Percentiles rank a stretch among this genome's conserved stretches.
These are phyloP conservation scores for Vachellia collinsii DNA, from an alignment of 306 rosid genomes.

Conservation along the genomic window DNA sequence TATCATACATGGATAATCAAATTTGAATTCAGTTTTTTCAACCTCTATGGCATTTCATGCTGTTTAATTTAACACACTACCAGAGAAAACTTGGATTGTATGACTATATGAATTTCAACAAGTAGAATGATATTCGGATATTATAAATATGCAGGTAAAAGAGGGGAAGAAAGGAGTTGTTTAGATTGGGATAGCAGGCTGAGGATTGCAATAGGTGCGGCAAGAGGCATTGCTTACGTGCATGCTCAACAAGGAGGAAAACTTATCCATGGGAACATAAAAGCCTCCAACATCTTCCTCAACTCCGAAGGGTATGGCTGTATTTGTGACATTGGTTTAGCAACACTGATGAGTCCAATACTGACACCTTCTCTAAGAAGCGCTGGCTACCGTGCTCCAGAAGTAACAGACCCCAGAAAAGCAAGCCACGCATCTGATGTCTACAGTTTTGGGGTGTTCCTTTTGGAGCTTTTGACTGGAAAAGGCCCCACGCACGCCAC, in stretches of 20 bases:
- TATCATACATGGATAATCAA: not conserved
- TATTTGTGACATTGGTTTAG: conserved; percentile 67
- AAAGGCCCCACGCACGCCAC: conserved; percentile 62
- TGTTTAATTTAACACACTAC: not conserved
- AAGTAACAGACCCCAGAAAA: conserved; percentile 71
- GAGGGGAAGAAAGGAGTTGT: conserved; percentile 60
- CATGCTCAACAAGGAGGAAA: conserved; percentile 68
- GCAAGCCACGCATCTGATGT: conserved; percentile 66
- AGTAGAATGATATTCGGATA: not conserved
- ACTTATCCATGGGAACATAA: conserved; percentile 81
- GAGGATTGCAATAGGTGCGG: conserved; percentile 70
- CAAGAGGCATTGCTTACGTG: conserved; percentile 83
- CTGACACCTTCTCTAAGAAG: conserved; percentile 52
- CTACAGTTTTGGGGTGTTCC: conserved; percentile 73
- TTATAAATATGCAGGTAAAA: conserved; percentile 52
- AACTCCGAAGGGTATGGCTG: conserved; percentile 78
- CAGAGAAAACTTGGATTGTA: not conserved
- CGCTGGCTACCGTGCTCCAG: conserved; percentile 82
- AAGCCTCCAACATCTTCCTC: conserved; percentile 81
- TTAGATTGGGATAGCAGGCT: conserved; percentile 78
- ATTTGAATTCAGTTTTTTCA: not conserved
- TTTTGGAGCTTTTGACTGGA: conserved; percentile 89
- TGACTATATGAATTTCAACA: not conserved
- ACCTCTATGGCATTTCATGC: not conserved
- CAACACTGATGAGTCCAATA: conserved; percentile 58